phyloP scores from a whole-genome alignment of 2,329 filamentous ascomycete genomes.

The Xylaria arbuscula region DNA sequence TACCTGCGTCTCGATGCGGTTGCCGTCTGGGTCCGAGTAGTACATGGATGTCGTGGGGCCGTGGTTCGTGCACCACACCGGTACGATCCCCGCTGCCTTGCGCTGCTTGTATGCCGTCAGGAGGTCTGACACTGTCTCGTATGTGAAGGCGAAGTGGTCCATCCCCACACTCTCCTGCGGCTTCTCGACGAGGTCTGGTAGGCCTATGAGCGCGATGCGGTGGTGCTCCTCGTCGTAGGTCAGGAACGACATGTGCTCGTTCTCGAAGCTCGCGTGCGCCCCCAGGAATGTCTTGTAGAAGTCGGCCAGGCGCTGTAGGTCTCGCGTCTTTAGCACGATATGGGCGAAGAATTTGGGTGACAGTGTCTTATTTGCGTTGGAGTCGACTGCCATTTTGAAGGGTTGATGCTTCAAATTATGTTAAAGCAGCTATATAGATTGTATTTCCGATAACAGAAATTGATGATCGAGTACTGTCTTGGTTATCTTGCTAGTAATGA shows the following conservation, averaged over 20 bases:
- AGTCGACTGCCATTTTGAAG: conserved; percentile 37
- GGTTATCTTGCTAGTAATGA: conserved; percentile 2
- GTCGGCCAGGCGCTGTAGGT: conserved; percentile 48
- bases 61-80: conserved; percentile 60
- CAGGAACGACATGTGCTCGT: conserved; percentile 52
- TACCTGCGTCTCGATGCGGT: conserved; percentile 59
- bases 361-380: conserved; percentile 39
- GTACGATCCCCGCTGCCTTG: conserved; percentile 52
- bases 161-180: conserved; percentile 49
- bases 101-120: conserved; percentile 52
- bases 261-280: conserved; percentile 46
- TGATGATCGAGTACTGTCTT: not conserved
- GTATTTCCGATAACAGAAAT: not conserved
- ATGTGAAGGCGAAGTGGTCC: conserved; percentile 58
- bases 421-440: not conserved
- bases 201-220: conserved; percentile 55
- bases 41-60: conserved; percentile 60
- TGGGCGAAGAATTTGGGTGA: conserved; percentile 44
- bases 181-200: conserved; percentile 45
- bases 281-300: conserved; percentile 55
- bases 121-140: conserved; percentile 51
- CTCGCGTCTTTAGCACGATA: conserved; percentile 44
- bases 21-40: conserved; percentile 62
- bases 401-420: not conserved
- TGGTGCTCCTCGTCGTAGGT: conserved; percentile 62